Evolutionary conservation across 257 asterid species (phyloP).

Genomic region (Linaria vulgaris): DNA sequence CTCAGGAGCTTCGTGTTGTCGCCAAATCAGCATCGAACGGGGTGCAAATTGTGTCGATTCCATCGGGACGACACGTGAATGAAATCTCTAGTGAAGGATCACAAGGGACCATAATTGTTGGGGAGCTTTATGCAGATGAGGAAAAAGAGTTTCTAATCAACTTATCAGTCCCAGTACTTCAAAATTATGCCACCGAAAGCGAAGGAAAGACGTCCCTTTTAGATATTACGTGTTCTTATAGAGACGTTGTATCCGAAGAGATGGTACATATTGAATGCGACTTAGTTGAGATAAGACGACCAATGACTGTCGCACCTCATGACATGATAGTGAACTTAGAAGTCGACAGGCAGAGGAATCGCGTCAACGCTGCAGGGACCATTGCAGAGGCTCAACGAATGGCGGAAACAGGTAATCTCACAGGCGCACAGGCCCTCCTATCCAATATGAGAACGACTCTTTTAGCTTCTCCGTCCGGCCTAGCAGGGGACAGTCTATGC

Average conservation of each 20-base stretch:
- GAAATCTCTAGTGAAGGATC: slow-evolving; percentile 26
- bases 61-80: slow-evolving; percentile 29
- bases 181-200: background rate
- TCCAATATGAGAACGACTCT: slow-evolving; percentile 13
- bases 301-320: background rate
- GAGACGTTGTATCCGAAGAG: slow-evolving; percentile 24
- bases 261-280: slow-evolving; percentile 28
- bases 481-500: slow-evolving; percentile 27
- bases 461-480: slow-evolving; percentile 1
- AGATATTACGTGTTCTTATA: slow-evolving; percentile 30
- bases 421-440: slow-evolving; percentile 22
- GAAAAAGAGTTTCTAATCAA: slow-evolving; percentile 32
- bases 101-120: slow-evolving; percentile 19
- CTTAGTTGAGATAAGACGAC: slow-evolving; percentile 32
- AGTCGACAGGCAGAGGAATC: slow-evolving; percentile 40
- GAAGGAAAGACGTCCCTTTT: slow-evolving; percentile 25
- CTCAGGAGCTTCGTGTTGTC: slow-evolving; percentile 26
- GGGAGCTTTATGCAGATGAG: slow-evolving; percentile 35
- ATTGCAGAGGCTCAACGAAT: slow-evolving; percentile 36
- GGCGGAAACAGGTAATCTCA: slow-evolving; percentile 33
- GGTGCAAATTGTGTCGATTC: slow-evolving; percentile 23
- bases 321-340: slow-evolving; percentile 29
- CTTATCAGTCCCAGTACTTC: slow-evolving; percentile 20
- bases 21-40: slow-evolving; percentile 28
- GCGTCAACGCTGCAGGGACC: slow-evolving; percentile 28